Evolutionary conservation across 2,329 filamentous ascomycete species (phyloP), one percentile per base, ranked within the genome.

Genomic region (Spiromastix sp.): DNA sequence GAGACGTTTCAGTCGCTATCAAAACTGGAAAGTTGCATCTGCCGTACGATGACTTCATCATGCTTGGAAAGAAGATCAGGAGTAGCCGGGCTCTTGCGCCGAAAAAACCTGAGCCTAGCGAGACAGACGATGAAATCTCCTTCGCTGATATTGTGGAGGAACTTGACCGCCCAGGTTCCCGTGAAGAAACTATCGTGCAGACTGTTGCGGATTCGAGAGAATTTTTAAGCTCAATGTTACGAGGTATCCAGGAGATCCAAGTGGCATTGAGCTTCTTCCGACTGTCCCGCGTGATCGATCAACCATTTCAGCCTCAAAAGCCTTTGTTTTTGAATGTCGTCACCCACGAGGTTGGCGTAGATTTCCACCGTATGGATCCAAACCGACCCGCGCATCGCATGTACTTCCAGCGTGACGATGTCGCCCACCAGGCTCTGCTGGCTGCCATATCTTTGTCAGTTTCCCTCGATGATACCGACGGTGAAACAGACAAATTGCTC

Each of bases 311-410:
- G 3, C 70, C 71, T 3, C 76, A 79, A 18, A 68, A 72, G n/a
- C 79, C 85, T 3, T 72, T 94, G 5, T 77, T 82, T 40, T 69
- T 95, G 41, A 94, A 89, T 51, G 73, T 87, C 29, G 86, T 89
- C 5, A 93, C 94, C 74, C 96, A 98, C 57, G 93, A 98, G 56
- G 77, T 98, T 27, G 89, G 89, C 41, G 74, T 98, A 53, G 91
- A 98, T 53, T 67, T 98, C 26, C 81, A 96, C 54, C 79, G 89
- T 15, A 72, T 98, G 36, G 89, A 98, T 55, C 81, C 85, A 27
- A 89, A 85, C 49, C 94, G 87, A 11, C 86, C 91, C 1, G 86
- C 89, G 0, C 91, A 98, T 67, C 79, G 91, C 43, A 98, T 96
- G 91, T 96, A 98, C 60, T 98, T 98, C 54, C 84, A 87, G 2